Evolutionary conservation across 345 rosid species (phyloP).

Genomic region (Boechera retrofracta): DNA sequence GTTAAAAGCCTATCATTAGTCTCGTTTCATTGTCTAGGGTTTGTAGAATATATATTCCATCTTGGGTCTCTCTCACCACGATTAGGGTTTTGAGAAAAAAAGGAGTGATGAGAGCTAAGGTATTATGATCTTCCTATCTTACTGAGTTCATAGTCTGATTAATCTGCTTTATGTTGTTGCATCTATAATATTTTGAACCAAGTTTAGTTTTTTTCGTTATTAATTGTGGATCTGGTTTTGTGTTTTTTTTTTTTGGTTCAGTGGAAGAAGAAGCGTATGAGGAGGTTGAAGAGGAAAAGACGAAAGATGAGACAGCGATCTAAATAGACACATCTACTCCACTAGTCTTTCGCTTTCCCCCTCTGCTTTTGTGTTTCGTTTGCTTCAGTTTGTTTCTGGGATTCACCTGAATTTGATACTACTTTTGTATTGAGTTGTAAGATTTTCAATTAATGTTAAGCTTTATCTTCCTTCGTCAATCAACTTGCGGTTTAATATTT

Average conservation of each 20-base stretch:
- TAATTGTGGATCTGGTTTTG: conserved; percentile 24
- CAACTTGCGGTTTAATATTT: not conserved
- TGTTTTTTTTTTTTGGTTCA: not conserved
- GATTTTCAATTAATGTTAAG: not conserved
- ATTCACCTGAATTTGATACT: not conserved
- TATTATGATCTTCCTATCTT: not conserved
- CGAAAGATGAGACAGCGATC: conserved; percentile 60
- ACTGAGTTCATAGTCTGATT: not conserved
- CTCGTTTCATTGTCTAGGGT: conserved; percentile 14
- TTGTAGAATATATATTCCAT: conserved; percentile 8
- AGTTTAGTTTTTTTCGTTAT: not conserved
- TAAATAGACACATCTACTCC: conserved; percentile 39
- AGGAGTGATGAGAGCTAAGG: conserved; percentile 36
- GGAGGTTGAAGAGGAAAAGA: conserved; percentile 62
- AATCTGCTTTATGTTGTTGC: not conserved
- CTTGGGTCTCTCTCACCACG: not conserved
- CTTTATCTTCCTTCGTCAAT: not conserved
- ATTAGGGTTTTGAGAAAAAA: conserved; percentile 30
- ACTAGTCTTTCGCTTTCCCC: not conserved
- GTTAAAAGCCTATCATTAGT: not conserved
- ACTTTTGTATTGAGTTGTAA: conserved; percentile 3
- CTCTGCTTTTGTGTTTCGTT: conserved; percentile 9
- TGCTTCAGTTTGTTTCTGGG: not conserved
- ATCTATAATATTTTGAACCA: not conserved
- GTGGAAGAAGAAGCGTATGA: conserved; percentile 65